Evolutionary conservation across 2,329 filamentous ascomycete species (phyloP), one percentile per base, ranked within the genome.

Genomic region (Trichoderma asperellum): DNA sequence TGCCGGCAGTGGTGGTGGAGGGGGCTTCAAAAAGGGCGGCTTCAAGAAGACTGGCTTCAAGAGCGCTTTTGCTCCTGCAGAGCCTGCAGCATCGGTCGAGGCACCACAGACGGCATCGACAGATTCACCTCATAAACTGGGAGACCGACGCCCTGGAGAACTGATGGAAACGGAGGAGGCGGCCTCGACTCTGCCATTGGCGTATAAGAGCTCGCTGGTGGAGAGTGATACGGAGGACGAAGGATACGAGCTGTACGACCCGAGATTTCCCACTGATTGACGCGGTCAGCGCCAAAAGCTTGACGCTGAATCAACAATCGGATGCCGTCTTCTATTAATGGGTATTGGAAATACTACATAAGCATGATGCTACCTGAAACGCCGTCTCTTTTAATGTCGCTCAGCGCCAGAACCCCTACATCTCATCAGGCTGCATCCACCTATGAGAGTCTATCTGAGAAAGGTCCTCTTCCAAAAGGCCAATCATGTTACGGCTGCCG

Each of bases 41-140:
- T 94, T 94, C 76, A 94, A 94, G 81, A 96, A 96, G 77, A 90
- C 91, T 1, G 92, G 92, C 0, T 94, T 94, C 79, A 94, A 93
- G 80, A 91, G 89, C 74, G 91, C 91, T 1, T 92, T 94, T 81
- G 86, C 86, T 5, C 81, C 87, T 1, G 84, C 84, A 1, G 84
- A 84, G 78, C 68, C 68, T 75, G 71, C 32, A 35, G 49, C 65
- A 5, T 34, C 49, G 5, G 59, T 65, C 1, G 5, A 35, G n/a
- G 57, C 35, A 11, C 32, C 55, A 55, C 37, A 59, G 14, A 71
- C 40, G 53, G 53, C 65, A 6, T n/a, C 43, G 16, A 68, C 68
- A 2, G 62, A 61, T 1, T n/a, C 37, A 16, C 4, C 47, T n/a
- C 70, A 47, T 8, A 65, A 29, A 18, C 40, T 35, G 12, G n/a